Conservation (phyloP, 805 yeast genomes). For the Starmerella tilneyi region DNA sequence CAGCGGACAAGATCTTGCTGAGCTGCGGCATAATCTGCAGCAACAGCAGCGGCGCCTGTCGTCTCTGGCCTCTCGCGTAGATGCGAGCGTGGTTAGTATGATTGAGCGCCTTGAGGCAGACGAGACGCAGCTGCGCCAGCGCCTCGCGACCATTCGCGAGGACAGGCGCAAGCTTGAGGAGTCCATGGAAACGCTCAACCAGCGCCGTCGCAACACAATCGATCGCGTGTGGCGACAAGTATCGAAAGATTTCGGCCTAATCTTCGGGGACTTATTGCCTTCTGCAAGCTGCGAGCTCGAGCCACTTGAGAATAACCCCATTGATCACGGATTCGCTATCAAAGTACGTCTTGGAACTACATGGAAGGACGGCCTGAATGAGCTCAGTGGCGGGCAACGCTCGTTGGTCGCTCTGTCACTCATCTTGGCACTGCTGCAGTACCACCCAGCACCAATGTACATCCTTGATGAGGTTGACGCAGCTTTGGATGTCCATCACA, state of each 20-base stretch:
- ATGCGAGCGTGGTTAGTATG: conserved; percentile 19
- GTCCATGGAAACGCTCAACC: conserved; percentile 72
- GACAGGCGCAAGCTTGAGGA: conserved; percentile 81
- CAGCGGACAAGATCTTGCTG: conserved; percentile 9
- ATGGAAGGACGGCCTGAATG: conserved; percentile 94
- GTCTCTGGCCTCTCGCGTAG: conserved; percentile 16
- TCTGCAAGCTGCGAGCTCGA: conserved; percentile 81
- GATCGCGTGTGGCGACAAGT: conserved; percentile 80
- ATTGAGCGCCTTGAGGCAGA: conserved; percentile 21
- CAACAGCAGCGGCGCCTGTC: conserved; percentile 16
- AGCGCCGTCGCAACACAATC: conserved; percentile 73
- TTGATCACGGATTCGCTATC: conserved; percentile 83
- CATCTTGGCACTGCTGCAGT: conserved; percentile 83
- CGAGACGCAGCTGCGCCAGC: conserved; percentile 18
- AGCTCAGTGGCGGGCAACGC: conserved; percentile 93
- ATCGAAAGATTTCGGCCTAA: conserved; percentile 76
- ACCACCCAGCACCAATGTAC: conserved; percentile 98
- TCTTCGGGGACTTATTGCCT: conserved; percentile 80
- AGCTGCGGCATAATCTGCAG: conserved; percentile 8
- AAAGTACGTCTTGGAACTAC: conserved; percentile 80
- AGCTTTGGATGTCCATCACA: conserved; percentile 90
- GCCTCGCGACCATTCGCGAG: conserved; percentile 35
- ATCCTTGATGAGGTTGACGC: conserved; percentile 97
- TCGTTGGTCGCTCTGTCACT: conserved; percentile 86
- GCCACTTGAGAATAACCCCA: conserved; percentile 54